These are phyloP conservation scores for Phanerodontia chrysosporium DNA, from an alignment of 768 basidiomycete genomes.

Conservation along the genomic window DNA sequence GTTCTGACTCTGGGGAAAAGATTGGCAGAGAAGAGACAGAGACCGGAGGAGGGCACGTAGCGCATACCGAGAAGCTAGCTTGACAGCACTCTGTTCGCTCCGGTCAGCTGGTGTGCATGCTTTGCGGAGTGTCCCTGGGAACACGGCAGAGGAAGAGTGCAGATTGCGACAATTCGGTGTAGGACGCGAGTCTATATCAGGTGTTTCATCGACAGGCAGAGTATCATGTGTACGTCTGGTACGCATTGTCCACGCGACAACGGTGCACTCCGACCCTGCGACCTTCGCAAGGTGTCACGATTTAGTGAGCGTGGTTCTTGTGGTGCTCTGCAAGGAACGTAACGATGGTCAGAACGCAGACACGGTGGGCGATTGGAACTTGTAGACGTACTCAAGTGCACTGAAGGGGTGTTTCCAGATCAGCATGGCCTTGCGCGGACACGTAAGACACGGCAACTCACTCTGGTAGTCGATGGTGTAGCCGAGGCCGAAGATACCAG, in stretches of 20 bases:
- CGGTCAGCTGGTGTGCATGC: not conserved
- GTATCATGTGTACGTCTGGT: constrained; percentile 7
- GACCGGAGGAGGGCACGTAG: not conserved
- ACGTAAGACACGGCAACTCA: constrained; percentile 40
- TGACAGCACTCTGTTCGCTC: not conserved
- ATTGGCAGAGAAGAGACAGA: not conserved
- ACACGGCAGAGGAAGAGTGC: not conserved
- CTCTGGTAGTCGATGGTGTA: constrained; percentile 90
- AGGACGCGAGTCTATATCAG: not conserved
- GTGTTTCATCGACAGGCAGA: not conserved
- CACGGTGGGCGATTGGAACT: not conserved
- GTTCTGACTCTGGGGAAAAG: not conserved
- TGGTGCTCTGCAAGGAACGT: constrained; percentile 60
- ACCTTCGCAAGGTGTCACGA: constrained; percentile 1
- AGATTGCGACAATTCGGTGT: not conserved
- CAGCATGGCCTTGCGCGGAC: not conserved
- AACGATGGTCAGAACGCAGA: constrained; percentile 22
- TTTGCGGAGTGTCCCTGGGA: not conserved
- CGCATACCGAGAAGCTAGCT: not conserved
- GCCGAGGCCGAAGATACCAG: constrained; percentile 68
- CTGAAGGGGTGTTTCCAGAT: constrained; percentile 31
- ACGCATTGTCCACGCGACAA: constrained; percentile 6
- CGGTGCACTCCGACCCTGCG: constrained; percentile 10
- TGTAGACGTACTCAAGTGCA: constrained; percentile 73
- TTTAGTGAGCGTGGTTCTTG: constrained; percentile 85